Evolutionary conservation across 768 basidiomycete species (phyloP), one percentile per base, ranked within the genome.

Genomic region (Naematelia encephala): DNA sequence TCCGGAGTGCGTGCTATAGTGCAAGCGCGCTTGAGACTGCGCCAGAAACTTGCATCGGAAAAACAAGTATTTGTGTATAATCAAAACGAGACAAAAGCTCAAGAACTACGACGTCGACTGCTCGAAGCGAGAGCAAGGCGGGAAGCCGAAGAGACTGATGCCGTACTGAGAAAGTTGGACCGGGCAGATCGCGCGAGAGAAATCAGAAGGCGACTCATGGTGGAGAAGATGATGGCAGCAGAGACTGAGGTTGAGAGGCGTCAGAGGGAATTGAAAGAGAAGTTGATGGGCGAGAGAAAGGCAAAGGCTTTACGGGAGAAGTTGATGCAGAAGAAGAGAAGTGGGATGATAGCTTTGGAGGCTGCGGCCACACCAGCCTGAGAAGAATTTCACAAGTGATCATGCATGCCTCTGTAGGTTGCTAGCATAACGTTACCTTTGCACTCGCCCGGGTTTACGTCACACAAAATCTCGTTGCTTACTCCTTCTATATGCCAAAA

Each of bases 181-280:
- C 47, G 47, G 28, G 49, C 66, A 26, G 66, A 69, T 21, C 19
- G 66, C 23, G 56, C 52, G 29, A 60, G 47, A 21, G 71, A 73
- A 49, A 51, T 73, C 1, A 63, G 71, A 53, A 43, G 71, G 27
- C 45, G 71, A 27, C 59, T 73, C 54, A 68, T 73, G 67, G 63
- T 63, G 5, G 47, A 58, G 51, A 73, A 70, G 54, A 68, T 73
- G 51, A 51, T 73, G 60, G 57, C 57, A n/a, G 71, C 71, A 1
- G 71, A 73, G 62, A 73, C 68, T 13, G 63, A 65, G 21, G 34
- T 28, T 8, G 71, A 73, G 64, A 65, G 64, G 39, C 51, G 59
- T 46, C 54, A 50, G 29, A 69, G 71, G 30, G 71, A 70, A 55
- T 42, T 73, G 28, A 69, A 63, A 29, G 69, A 68, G 50, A 69